phyloP scores from a whole-genome alignment of 305 asterid genomes.

The Fraxinus paxiana region DNA sequence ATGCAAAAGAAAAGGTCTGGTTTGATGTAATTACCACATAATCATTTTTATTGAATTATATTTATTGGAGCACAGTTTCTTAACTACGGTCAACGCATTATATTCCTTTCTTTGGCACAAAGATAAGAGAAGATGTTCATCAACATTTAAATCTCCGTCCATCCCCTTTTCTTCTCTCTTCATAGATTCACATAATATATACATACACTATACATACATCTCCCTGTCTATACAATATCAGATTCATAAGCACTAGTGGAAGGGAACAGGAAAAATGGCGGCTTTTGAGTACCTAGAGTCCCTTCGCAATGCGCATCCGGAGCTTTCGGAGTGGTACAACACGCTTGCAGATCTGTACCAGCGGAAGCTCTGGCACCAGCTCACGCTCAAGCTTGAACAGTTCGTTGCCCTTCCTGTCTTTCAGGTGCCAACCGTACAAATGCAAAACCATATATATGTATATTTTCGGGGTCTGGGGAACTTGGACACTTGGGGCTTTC shows the following conservation, averaged over 20 bases:
- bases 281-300: conserved; percentile 76
- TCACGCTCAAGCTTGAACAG: conserved; percentile 85
- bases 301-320: conserved; percentile 72
- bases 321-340: conserved; percentile 81
- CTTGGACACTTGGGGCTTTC: not conserved
- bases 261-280: conserved; percentile 47
- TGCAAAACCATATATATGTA: conserved; percentile 6
- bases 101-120: conserved; percentile 44
- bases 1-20: too few species aligned
- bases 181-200: not conserved
- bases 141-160: conserved; percentile 25
- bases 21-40: too few species aligned
- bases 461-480: not conserved
- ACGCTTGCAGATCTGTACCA: conserved; percentile 92
- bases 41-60: too few species aligned
- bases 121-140: conserved; percentile 15
- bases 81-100: not conserved
- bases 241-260: conserved; percentile 12
- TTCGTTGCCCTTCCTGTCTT: conserved; percentile 78
- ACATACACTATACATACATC: conserved; percentile 1
- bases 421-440: conserved; percentile 45
- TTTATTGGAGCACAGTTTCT: not conserved
- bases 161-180: not conserved
- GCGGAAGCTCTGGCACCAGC: conserved; percentile 96
- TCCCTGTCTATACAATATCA: conserved; percentile 15